These are phyloP conservation scores for Chenopodium berlandieri DNA, from an alignment of 148 eudicot species.

Conservation along the genomic window DNA sequence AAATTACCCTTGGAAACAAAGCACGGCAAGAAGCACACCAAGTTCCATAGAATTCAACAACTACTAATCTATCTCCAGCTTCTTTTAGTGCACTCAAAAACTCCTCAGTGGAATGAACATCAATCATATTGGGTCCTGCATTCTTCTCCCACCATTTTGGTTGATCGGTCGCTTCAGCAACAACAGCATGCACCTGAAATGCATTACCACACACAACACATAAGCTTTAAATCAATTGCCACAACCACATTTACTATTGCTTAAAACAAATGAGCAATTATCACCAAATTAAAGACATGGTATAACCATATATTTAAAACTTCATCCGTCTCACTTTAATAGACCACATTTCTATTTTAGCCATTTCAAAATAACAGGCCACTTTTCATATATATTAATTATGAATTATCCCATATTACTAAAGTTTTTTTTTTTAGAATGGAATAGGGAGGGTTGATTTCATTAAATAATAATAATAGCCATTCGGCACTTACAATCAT, in stretches of 20 bases:
- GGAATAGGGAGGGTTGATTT: too few species aligned
- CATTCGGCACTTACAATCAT: too few species aligned
- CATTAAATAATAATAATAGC: too few species aligned
- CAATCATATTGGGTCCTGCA: constrained; percentile 97
- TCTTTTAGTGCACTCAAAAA: constrained; percentile 73
- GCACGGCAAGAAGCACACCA: constrained; percentile 99
- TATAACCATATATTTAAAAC: not conserved
- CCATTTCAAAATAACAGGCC: too few species aligned
- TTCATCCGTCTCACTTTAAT: too few species aligned
- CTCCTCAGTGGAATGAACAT: constrained; percentile 90
- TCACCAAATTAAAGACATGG: not conserved
- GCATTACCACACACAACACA: constrained; percentile 12
- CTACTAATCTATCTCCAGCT: constrained; percentile 86
- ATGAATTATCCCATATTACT: too few species aligned
- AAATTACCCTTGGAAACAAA: constrained; percentile 85
- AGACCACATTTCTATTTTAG: too few species aligned
- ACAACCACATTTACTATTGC: too few species aligned
- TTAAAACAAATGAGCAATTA: too few species aligned
- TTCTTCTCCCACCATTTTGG: constrained; percentile 99
- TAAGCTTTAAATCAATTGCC: not conserved
- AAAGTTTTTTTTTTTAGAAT: too few species aligned
- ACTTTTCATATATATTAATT: too few species aligned
- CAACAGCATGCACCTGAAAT: constrained; percentile 64
- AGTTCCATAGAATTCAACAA: constrained; percentile 95
- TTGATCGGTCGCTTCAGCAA: constrained; percentile 77